Percentiles rank a stretch among this genome's conserved stretches.
These are phyloP conservation scores for Cadophora sp. DNA, from an alignment of 2,329 filamentous ascomycete species.

Conservation along the genomic window DNA sequence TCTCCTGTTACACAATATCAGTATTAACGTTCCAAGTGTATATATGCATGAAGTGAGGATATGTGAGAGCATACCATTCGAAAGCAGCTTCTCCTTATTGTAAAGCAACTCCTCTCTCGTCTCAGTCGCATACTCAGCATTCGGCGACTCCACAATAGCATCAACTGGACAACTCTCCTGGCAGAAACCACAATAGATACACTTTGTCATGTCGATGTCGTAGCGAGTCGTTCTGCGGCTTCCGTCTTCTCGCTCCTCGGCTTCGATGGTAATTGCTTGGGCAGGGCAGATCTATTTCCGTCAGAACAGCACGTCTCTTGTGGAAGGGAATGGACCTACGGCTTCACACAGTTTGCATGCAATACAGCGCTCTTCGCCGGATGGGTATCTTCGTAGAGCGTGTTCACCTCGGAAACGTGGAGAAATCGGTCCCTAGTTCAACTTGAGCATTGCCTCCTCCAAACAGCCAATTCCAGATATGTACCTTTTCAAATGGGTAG, in stretches of 20 bases:
- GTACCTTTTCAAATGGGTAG: conserved; percentile 95
- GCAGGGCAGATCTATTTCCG: conserved; percentile 80
- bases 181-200: conserved; percentile 99
- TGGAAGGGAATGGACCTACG: conserved; percentile 47
- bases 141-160: conserved; percentile 82
- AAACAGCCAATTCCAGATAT: conserved; percentile 25
- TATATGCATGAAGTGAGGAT: too few relatives aligned
- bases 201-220: conserved; percentile 99
- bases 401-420: conserved; percentile 98
- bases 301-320: conserved; percentile 27
- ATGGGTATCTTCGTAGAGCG: conserved; percentile 93
- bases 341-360: conserved; percentile 99
- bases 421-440: conserved; percentile 82
- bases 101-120: conserved; percentile 93
- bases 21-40: too few relatives aligned
- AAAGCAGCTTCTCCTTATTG: conserved; percentile 93
- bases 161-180: conserved; percentile 99
- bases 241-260: conserved; percentile 95
- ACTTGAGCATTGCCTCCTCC: conserved; percentile 34
- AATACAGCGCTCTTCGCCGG: conserved; percentile 98
- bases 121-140: conserved; percentile 78
- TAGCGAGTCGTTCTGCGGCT: conserved; percentile 95
- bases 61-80: conserved; percentile 70
- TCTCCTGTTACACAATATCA: too few relatives aligned
- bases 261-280: conserved; percentile 98